phyloP scores from a whole-genome alignment of 176 grass and related monocot genomes.

The Raddia guianensis region DNA sequence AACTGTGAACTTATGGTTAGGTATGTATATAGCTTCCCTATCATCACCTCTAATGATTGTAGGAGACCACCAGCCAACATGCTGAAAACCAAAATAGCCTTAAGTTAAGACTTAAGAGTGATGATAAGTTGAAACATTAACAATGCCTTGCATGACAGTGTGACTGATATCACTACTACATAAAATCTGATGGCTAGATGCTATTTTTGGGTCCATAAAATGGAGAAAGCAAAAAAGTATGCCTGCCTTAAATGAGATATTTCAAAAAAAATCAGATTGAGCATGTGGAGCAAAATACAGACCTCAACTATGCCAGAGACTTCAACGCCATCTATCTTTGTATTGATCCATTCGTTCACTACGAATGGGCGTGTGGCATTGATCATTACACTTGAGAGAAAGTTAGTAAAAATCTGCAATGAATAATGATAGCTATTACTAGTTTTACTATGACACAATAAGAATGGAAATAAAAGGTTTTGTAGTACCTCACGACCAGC shows the following conservation, averaged over 20 bases:
- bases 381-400: conserved; percentile 97
- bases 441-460: neutral
- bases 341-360: conserved; percentile 91
- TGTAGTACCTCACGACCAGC: conserved; percentile 90
- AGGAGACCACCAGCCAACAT: conserved; percentile 97
- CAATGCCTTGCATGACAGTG: neutral
- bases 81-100: conserved; percentile 61
- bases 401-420: conserved; percentile 93
- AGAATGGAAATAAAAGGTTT: conserved; percentile 19
- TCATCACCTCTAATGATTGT: conserved; percentile 96
- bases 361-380: conserved; percentile 95
- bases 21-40: conserved; percentile 94
- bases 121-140: conserved; percentile 12
- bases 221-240: conserved; percentile 31
- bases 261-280: conserved; percentile 10
- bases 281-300: conserved; percentile 41
- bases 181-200: conserved; percentile 22
- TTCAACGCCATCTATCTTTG: conserved; percentile 94
- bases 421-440: conserved; percentile 30
- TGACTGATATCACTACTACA: neutral
- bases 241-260: neutral
- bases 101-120: conserved; percentile 16
- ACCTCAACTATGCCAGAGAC: conserved; percentile 96
- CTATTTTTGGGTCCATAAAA: conserved; percentile 16
- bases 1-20: conserved; percentile 97